A percentile compares a stretch with the other conserved stretches of the same genome.
These are phyloP conservation scores for Tolypocladium paradoxum DNA, from an alignment of 2,329 filamentous ascomycete species.

Conservation along the genomic window DNA sequence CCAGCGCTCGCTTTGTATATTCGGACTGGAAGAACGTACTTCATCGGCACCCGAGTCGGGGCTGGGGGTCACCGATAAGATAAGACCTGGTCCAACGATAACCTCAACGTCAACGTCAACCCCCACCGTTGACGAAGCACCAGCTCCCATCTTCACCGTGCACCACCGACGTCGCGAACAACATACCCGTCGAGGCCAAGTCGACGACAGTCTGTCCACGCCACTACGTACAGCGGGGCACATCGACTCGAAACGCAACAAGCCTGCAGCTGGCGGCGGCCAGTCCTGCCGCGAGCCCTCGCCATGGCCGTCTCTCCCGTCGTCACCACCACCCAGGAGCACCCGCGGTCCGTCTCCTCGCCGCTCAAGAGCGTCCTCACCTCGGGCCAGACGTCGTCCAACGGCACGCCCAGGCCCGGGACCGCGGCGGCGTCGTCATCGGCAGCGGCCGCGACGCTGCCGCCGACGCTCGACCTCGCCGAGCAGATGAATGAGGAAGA, in stretches of 20 bases:
- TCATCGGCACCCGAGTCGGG: too few species aligned
- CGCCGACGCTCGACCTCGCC: constrained; percentile 46
- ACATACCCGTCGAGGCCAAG: not conserved
- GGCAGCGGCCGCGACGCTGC: constrained; percentile 14
- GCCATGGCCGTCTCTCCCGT: constrained; percentile 37
- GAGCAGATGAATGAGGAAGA: constrained; percentile 75
- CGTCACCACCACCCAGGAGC: constrained; percentile 21
- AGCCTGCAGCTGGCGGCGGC: not conserved
- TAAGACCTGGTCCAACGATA: not conserved
- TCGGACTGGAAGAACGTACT: too few species aligned
- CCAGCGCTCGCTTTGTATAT: too few species aligned
- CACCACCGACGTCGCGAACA: not conserved
- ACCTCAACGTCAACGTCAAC: too few species aligned
- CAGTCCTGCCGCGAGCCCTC: not conserved
- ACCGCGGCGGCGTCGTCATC: constrained; percentile 12
- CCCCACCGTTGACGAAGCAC: not conserved
- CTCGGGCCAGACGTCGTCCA: constrained; percentile 29
- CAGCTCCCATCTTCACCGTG: not conserved
- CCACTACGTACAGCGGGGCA: not conserved
- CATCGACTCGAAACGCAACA: not conserved
- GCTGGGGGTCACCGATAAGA: not conserved
- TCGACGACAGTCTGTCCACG: not conserved
- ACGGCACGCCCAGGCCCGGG: constrained; percentile 31
- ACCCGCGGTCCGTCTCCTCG: constrained; percentile 26
- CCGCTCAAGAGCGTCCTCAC: constrained; percentile 29